Evolutionary conservation across 2,329 filamentous ascomycete species (phyloP).

Genomic region (Scedosporium boydii): DNA sequence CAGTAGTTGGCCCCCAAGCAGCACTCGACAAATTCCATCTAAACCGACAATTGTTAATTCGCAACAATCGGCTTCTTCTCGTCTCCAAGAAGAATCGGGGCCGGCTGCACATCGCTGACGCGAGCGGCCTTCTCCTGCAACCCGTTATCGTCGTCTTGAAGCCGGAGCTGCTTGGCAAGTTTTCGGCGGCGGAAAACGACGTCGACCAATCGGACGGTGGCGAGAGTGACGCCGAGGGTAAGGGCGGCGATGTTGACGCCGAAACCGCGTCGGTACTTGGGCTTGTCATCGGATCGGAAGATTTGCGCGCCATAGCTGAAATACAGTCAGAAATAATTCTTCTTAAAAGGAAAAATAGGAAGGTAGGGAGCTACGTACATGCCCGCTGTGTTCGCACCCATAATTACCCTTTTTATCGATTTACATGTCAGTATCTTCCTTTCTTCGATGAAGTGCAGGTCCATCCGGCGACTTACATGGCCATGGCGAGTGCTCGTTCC

Average conservation of each 20-base stretch:
- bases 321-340: no score
- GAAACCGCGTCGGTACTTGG: conserved; percentile 19
- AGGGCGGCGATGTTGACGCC: conserved; percentile 16
- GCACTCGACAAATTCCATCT: neutral
- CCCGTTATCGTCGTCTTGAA: neutral
- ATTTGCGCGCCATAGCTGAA: conserved; percentile 17
- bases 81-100: neutral
- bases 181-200: conserved; percentile 11
- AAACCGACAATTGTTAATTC: neutral
- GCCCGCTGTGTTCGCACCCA: conserved; percentile 21
- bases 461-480: conserved; percentile 11
- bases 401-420: conserved; percentile 14
- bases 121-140: neutral
- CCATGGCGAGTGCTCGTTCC: conserved; percentile 22
- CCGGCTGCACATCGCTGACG: neutral
- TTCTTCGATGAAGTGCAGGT: neutral
- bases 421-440: neutral
- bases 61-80: neutral
- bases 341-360: no score
- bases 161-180: neutral
- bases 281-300: conserved; percentile 19
- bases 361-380: conserved; percentile 7
- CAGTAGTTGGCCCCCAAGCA: neutral
- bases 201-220: conserved; percentile 14
- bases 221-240: conserved; percentile 13